Evolutionary conservation across 495 filamentous ascomycete species (phyloP), one percentile per base, ranked within the genome.

Genomic region (Halenospora varia): DNA sequence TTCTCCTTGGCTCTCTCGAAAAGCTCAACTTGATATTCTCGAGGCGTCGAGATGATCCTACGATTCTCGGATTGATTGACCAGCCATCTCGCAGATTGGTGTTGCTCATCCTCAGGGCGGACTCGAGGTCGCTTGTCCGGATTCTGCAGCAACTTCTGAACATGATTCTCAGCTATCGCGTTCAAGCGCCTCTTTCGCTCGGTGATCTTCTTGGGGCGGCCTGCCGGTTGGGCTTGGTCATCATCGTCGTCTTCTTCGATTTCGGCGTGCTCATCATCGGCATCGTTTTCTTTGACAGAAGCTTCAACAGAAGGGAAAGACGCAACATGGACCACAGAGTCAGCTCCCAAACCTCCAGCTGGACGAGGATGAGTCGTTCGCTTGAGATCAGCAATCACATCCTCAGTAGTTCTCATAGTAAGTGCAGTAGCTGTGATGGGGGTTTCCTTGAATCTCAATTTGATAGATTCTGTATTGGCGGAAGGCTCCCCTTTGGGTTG

Each of bases 11-110:
- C 93, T 61, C 82, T 81, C 70, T 97, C 90, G 65, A 95, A 97
- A 0, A 98, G 79, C 69, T 97, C 93, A 25, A 88, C 75, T 69
- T 98, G 94, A 66, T 97, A 98, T 62, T 96, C 90, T 26, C 94
- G 78, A 13, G 95, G 89, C 57, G 82, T 85, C 13, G 82, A 77
- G 55, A 88, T 89, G 54, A 88, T 86, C 23, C 72, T 62, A 18
- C 75, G 65, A 63, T 47, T 66, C 19, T 66, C 66, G 13, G 56
- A 56, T 24, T 66, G 56, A 49, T 66, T 57, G 15, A 66, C 54
- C 13, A 68, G 54, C 51, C 69, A 69, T 49, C 73, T 68, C 15
- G 75, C 72, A 24, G 79, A 78, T 15, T 68, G 66, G 10, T 57
- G 44, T 13, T 19, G 48, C 26, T 70, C 67, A 40, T 80, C 74